Conservation (phyloP, 2,329 filamentous ascomycete species). For the Colletotrichum trifolii region DNA sequence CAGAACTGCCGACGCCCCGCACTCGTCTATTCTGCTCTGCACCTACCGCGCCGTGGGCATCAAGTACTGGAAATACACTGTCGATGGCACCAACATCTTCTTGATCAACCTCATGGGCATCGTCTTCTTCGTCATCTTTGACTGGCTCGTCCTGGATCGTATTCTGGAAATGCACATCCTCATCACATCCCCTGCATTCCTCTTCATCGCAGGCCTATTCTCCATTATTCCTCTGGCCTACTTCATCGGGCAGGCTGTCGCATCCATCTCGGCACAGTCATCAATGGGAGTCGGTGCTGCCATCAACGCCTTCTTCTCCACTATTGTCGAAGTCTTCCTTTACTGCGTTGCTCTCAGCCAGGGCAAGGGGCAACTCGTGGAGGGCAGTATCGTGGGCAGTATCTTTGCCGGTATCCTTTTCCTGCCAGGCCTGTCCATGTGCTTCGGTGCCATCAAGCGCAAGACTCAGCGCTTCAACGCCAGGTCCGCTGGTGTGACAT, state of each 20-base stretch:
- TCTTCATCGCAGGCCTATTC: constrained; percentile 85
- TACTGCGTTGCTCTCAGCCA: constrained; percentile 95
- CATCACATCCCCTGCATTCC: constrained; percentile 84
- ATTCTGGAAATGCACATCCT: constrained; percentile 76
- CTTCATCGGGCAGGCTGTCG: constrained; percentile 98
- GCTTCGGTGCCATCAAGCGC: constrained; percentile 95
- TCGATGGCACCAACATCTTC: constrained; percentile 99
- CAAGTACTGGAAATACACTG: constrained; percentile 99
- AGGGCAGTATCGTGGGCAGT: constrained; percentile 96
- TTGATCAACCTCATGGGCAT: constrained; percentile 96
- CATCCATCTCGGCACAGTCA: constrained; percentile 97
- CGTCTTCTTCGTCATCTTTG: constrained; percentile 93
- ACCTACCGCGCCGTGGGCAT: constrained; percentile 94
- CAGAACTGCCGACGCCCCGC: constrained; percentile 75
- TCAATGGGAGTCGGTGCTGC: constrained; percentile 98
- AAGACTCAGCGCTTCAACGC: constrained; percentile 99
- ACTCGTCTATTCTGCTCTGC: constrained; percentile 90
- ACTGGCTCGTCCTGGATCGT: constrained; percentile 83
- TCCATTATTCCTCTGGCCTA: constrained; percentile 98
- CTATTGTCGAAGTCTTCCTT: constrained; percentile 95
- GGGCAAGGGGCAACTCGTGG: constrained; percentile 91
- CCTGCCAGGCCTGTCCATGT: constrained; percentile 96
- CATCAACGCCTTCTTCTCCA: constrained; percentile 98
- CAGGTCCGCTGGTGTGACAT: constrained; percentile 93
- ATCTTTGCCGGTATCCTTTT: constrained; percentile 98